Conservation (phyloP, 768 basidiomycete genomes). For the Suillus ampliporus region DNA sequence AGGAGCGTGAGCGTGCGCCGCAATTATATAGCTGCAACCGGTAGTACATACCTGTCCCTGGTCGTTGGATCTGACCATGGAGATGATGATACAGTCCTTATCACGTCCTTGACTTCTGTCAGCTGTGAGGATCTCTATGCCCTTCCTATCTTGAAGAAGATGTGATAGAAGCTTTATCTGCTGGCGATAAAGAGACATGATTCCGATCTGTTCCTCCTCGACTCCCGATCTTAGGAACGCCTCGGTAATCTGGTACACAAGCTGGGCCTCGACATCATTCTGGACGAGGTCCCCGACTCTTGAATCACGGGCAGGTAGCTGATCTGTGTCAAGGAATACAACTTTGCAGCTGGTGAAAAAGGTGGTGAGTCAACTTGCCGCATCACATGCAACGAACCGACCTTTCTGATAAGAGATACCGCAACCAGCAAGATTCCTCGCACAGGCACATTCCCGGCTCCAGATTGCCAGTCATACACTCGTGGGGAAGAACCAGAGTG, state of each 20-base stretch:
- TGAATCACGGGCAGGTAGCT: slow-evolving; percentile 77
- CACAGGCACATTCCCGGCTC: slow-evolving; percentile 34
- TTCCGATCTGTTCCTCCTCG: slow-evolving; percentile 71
- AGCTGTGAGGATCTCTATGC: slow-evolving; percentile 87
- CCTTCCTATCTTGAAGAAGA: slow-evolving; percentile 57
- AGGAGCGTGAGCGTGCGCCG: not conserved
- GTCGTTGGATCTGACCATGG: slow-evolving; percentile 90
- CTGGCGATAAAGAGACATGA: slow-evolving; percentile 93
- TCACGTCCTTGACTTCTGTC: slow-evolving; percentile 95
- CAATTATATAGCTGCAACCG: too few relatives aligned
- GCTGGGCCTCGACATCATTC: slow-evolving; percentile 79
- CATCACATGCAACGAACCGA: slow-evolving; percentile 34
- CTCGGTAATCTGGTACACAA: slow-evolving; percentile 70
- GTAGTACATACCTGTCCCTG: slow-evolving; percentile 63
- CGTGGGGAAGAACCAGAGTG: slow-evolving; percentile 58
- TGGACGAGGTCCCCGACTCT: slow-evolving; percentile 89
- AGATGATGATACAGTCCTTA: slow-evolving; percentile 94
- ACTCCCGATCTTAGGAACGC: slow-evolving; percentile 72
- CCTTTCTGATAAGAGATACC: slow-evolving; percentile 66
- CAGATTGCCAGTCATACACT: slow-evolving; percentile 47
- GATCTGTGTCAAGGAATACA: slow-evolving; percentile 94
- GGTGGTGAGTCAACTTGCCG: not conserved
- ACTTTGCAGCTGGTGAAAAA: slow-evolving; percentile 70
- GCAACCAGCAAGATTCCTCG: slow-evolving; percentile 69
- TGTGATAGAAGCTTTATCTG: slow-evolving; percentile 89